Conservation (phyloP, 495 filamentous ascomycete genomes). For the Daldinia childiae region DNA sequence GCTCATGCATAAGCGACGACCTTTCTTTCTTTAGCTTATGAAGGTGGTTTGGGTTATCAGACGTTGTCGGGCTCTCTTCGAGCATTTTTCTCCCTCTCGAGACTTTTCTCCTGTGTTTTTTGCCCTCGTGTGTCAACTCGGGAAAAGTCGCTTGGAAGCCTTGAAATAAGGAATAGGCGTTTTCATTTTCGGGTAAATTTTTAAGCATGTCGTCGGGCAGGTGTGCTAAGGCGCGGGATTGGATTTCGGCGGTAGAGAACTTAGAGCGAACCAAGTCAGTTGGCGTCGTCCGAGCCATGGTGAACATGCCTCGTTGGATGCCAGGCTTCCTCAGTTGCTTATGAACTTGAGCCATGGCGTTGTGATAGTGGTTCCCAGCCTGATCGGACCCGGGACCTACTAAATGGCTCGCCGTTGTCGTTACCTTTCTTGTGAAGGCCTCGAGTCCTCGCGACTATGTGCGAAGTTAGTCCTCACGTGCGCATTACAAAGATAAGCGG, state of each 20-base stretch:
- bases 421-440: conserved; percentile 93
- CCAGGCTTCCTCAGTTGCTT: conserved; percentile 83
- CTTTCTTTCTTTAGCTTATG: conserved; percentile 80
- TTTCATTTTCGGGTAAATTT: conserved; percentile 86
- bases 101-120: conserved; percentile 73
- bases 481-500: conserved; percentile 14
- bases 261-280: conserved; percentile 93
- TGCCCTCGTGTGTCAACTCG: conserved; percentile 71
- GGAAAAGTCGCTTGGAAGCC: conserved; percentile 93
- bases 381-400: conserved; percentile 75
- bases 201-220: conserved; percentile 88
- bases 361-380: conserved; percentile 74
- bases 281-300: conserved; percentile 85
- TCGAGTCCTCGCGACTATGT: conserved; percentile 84
- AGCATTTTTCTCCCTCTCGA: conserved; percentile 80
- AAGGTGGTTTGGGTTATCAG: conserved; percentile 70
- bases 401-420: conserved; percentile 89
- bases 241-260: conserved; percentile 90
- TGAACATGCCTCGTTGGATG: conserved; percentile 88
- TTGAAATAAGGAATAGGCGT: conserved; percentile 91
- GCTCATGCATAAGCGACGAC: conserved; percentile 74
- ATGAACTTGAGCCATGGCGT: conserved; percentile 88
- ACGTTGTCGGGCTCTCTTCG: conserved; percentile 63
- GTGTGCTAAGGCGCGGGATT: conserved; percentile 89
- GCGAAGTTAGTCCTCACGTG: conserved; percentile 33